Evolutionary conservation across 139 green algal genomes (phyloP), one percentile per base, ranked within the genome.

Genomic region (Closterium sp.): DNA sequence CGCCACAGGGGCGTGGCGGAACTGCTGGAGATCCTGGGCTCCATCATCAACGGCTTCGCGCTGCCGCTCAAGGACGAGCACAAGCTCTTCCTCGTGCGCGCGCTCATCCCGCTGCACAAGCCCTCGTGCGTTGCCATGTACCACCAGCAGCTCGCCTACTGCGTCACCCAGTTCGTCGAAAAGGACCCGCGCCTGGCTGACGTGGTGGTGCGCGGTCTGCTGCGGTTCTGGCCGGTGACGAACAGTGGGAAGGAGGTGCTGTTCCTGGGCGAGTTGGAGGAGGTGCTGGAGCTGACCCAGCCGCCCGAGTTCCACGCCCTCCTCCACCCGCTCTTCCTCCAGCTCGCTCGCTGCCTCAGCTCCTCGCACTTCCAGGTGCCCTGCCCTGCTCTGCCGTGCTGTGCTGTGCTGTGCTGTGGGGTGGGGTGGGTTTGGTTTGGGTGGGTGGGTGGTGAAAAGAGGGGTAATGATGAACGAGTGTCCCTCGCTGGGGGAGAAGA

Each of bases 221-320:
- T 99, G 24, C 98, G 97, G 91, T 99, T 98, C 95, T 99, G 98
- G 98, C 98, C 98, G 4, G 94, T 99, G 11, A 99, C 98, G 88
- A 99, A 99, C 96, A 98, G 97, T 91, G 97, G 98, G 93, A 99
- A 99, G 95, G 98, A 99, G 96, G 98, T 99, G 90, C 96, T 99
- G 31, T 99, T 99, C 95, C 95, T 99, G 28, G 97, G 97, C 19
- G 98, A 99, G 95, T 94, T 99, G 90, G 98, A 99, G 94, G 98
- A 99, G 94, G 97, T 99, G 29, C 94, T 99, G 93, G 98, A 99
- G 96, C 95, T 99, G 31, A 99, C 98, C 42, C 96, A 97, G 94
- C 92, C 96, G 31, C 91, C 96, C 29, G 98, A 99, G 96, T 99
- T 99, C 94, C 95, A 96, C 88, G 96, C 97, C 62, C 96, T 98